Evolutionary conservation across 768 basidiomycete species (phyloP).

Genomic region (Mrakia gelida): DNA sequence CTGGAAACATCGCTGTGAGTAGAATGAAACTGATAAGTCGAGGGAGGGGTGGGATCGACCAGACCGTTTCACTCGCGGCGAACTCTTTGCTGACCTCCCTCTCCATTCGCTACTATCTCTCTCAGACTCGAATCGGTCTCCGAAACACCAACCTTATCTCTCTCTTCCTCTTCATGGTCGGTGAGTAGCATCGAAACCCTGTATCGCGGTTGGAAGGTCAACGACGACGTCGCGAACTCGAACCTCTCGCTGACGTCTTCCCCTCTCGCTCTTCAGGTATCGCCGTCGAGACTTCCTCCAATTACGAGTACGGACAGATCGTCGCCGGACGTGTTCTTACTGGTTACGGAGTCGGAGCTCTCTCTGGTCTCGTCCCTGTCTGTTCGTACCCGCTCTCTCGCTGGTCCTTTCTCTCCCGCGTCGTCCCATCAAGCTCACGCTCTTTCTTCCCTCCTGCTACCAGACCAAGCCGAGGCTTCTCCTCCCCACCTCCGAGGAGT

Average conservation of each 20-base stretch:
- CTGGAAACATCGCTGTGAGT: conserved; percentile 24
- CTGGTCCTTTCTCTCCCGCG: no score
- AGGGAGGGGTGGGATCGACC: no score
- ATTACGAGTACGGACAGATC: conserved; percentile 28
- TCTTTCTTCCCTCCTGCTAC: no score
- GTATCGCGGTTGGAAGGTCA: background rate
- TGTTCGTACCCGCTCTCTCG: no score
- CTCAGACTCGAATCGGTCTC: conserved; percentile 27
- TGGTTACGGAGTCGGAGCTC: conserved; percentile 32
- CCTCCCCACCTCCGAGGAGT: conserved; percentile 32
- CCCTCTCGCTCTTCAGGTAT: conserved; percentile 11
- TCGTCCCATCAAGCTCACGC: no score
- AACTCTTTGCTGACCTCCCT: background rate
- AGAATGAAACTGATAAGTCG: background rate
- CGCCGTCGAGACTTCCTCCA: conserved; percentile 28
- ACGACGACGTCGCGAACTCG: background rate
- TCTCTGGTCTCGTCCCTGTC: conserved; percentile 32
- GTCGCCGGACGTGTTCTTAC: conserved; percentile 32
- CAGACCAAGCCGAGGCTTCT: conserved; percentile 32
- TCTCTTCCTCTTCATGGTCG: conserved; percentile 26
- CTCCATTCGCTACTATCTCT: background rate
- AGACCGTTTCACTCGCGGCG: no score
- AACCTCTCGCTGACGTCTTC: background rate
- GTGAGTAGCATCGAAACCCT: background rate
- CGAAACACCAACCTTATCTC: conserved; percentile 31